Evolutionary conservation across 2,329 filamentous ascomycete species (phyloP), one percentile per base, ranked within the genome.

Genomic region (Penicillium sp.): DNA sequence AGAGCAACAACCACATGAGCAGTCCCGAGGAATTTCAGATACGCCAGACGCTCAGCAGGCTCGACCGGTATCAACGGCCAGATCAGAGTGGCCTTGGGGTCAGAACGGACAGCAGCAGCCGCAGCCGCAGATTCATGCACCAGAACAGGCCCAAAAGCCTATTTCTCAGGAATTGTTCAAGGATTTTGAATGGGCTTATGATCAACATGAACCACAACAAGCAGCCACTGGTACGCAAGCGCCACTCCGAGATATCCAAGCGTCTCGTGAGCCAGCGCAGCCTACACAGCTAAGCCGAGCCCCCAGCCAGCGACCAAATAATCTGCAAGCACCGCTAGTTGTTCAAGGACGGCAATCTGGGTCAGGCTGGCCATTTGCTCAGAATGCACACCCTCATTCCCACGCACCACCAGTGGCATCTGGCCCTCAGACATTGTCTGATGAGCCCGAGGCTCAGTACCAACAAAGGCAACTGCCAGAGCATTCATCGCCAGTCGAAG

Each of bases 291-390:
- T 38, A 2, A 27, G 43, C 10, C 21, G 18, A 11, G 21, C 18
- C 2, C 18, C 31, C 31, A 34, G 31, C 18, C 14, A 34, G 13
- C 38, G 38, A 40, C 22, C 11, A 27, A 24, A 5, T 3, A 24
- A 50, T 11, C 42, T 47, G 21, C 47, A 8, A n/a, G 40, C 24
- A 10, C 47, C 47, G 4, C 40, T 40, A 50, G 46, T 54, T 16
- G 21, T 54, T 16, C 52, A 54, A 5, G 52, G 52, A 34, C 40
- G 52, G 8, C 32, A 50, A 27, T 54, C 52, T 5, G 52, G 52
- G 0, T 54, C 52, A 24, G 52, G 52, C 4, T 54, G 52, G 52
- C 52, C 52, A 1, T 54, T 54, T 50, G 18, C 38, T 14, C 11
- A 43, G 13, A 42, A 21, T 13, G 50, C 44, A n/a, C 50, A 52